phyloP scores from a whole-genome alignment of 768 basidiomycete species.

The Kwoniella botswanensis region DNA sequence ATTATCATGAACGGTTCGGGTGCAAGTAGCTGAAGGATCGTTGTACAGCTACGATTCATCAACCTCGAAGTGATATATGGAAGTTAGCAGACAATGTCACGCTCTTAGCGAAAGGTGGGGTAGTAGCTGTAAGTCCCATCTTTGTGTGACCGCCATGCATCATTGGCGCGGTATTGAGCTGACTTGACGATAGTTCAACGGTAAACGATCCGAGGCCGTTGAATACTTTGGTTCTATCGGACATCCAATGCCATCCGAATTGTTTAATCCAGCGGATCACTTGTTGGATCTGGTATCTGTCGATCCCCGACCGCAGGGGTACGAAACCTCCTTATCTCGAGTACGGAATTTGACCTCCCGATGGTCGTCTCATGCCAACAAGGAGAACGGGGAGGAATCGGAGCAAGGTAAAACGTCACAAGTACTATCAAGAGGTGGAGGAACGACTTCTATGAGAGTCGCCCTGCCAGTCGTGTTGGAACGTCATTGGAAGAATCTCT shows the following conservation, averaged over 20 bases:
- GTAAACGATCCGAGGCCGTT: slow-evolving; percentile 50
- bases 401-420: slow-evolving; percentile 24
- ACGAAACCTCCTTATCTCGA: slow-evolving; percentile 33
- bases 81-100: slow-evolving; percentile 57
- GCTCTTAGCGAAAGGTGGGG: slow-evolving; percentile 56
- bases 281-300: slow-evolving; percentile 65
- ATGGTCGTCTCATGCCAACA: slow-evolving; percentile 22
- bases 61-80: slow-evolving; percentile 60
- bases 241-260: slow-evolving; percentile 56
- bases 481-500: slow-evolving; percentile 60
- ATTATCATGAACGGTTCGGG: no score
- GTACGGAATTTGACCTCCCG: slow-evolving; percentile 32
- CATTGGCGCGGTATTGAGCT: background rate
- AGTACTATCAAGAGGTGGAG: slow-evolving; percentile 29
- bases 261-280: slow-evolving; percentile 67
- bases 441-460: slow-evolving; percentile 57
- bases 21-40: background rate
- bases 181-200: slow-evolving; percentile 39
- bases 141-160: background rate
- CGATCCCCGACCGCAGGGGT: slow-evolving; percentile 42
- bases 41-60: slow-evolving; percentile 56
- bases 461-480: slow-evolving; percentile 60
- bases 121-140: slow-evolving; percentile 45
- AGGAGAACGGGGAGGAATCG: slow-evolving; percentile 21
- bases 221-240: slow-evolving; percentile 58